phyloP scores from a whole-genome alignment of 768 basidiomycete species.

The Tulasnella sp. region DNA sequence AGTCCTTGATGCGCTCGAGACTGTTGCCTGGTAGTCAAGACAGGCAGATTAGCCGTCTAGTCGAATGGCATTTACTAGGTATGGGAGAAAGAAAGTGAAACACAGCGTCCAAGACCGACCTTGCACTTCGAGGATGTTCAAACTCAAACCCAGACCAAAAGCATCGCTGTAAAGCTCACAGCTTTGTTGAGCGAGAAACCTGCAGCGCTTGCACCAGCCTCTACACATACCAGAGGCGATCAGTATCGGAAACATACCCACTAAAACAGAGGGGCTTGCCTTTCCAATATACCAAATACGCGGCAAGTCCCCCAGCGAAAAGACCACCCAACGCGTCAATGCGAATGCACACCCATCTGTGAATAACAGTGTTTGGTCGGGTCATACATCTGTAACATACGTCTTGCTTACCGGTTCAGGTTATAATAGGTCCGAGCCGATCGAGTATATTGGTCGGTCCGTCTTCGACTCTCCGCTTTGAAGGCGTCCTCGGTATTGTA shows the following conservation, averaged over 20 bases:
- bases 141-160: constrained; percentile 37
- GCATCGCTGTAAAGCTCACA: constrained; percentile 44
- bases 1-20: constrained; percentile 42
- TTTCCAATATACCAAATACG: constrained; percentile 42
- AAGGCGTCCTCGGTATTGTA: constrained; percentile 28
- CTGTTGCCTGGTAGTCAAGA: constrained; percentile 23
- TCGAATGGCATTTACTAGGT: too few relatives aligned
- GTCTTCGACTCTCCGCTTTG: constrained; percentile 27
- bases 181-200: constrained; percentile 36
- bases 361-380: too few relatives aligned
- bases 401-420: constrained; percentile 36
- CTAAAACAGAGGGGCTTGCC: neutral
- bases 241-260: too few relatives aligned
- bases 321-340: constrained; percentile 50
- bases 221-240: neutral
- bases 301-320: constrained; percentile 44
- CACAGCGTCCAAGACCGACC: constrained; percentile 26
- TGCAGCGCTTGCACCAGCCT: constrained; percentile 33
- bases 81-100: too few relatives aligned
- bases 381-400: too few relatives aligned
- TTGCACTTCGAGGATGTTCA: constrained; percentile 36
- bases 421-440: constrained; percentile 40
- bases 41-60: neutral
- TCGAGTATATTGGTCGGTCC: constrained; percentile 44
- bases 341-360: constrained; percentile 38